Percentiles rank a stretch among this genome's conserved stretches.
Evolutionary conservation across 345 rosid species (phyloP).

Genomic region (Luvunga scandens): DNA sequence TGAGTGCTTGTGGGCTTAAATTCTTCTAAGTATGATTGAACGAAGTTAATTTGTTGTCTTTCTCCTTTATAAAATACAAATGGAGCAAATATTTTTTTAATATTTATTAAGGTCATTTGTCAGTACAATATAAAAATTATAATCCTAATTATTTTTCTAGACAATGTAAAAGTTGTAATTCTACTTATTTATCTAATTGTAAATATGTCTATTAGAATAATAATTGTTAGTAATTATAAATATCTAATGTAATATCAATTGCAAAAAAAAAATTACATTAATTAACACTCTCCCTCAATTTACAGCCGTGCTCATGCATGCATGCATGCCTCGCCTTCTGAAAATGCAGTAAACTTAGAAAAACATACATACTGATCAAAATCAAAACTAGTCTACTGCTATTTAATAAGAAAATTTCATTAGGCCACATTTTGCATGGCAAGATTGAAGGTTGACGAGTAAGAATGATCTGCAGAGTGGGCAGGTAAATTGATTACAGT

Average conservation of each 20-base stretch:
- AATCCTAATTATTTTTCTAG: too few relatives aligned
- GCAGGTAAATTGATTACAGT: conserved; percentile 58
- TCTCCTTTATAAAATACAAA: too few relatives aligned
- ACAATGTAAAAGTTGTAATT: too few relatives aligned
- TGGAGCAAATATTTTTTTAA: too few relatives aligned
- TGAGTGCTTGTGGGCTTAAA: too few relatives aligned
- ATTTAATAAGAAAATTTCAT: background rate
- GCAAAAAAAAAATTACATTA: background rate
- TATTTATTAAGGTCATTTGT: too few relatives aligned
- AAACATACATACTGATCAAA: background rate
- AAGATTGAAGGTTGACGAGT: conserved; percentile 15
- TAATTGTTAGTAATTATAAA: too few relatives aligned
- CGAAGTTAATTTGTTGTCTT: rapidly evolving
- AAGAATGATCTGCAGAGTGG: conserved; percentile 70
- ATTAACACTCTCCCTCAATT: background rate
- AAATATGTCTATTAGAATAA: too few relatives aligned
- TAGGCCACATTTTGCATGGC: background rate
- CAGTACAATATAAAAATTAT: too few relatives aligned
- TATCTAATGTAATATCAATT: too few relatives aligned
- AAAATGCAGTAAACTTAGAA: background rate
- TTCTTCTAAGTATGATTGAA: too few relatives aligned
- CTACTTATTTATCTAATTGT: too few relatives aligned
- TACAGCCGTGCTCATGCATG: background rate
- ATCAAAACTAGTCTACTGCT: background rate
- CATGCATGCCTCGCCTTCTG: background rate